Evolutionary conservation across 108 stramenopile species (phyloP), one percentile per base, ranked within the genome.

Genomic region (Nannochloropsis gaditana): DNA sequence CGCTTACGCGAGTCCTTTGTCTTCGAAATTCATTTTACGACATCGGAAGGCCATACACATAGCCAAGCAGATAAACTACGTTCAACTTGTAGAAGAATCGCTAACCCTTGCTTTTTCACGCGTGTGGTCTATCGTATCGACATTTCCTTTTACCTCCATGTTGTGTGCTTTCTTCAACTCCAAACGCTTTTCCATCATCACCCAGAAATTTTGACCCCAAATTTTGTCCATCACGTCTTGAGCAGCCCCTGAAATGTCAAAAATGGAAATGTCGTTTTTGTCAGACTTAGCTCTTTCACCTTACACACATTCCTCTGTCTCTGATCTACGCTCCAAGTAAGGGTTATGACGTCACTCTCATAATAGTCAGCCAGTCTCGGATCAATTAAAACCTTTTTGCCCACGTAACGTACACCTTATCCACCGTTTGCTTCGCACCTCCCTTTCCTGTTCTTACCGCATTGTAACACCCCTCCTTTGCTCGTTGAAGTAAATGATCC

Each of bases 401-500:
- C 19, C 8, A 8, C 4, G 4, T 0, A 6, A 4, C 8, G 19
- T 8, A 73, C 6, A 5, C 59, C n/a, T 6, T 73, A 15, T n/a
- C 59, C 59, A n/a, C 59, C 59, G 19, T 73, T 50, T n/a, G 19
- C 59, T 73, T n/a, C 59, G 19, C 3, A 15, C 59, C 59, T 73
- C 59, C 59, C 6, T 8, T n/a, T 2, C 59, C 59, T n/a, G 19
- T 73, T 73, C n/a, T 73, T 73, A 73, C 59, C 59, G 8, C 59
- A n/a, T n/a, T 73, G 15, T n/a, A 3, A n/a, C 59, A 73, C 59
- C n/a, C 59, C 59, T 1, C 2, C 8, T n/a, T 73, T 73, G 59
- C 59, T 73, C 59, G 59, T n/a, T n/a, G 15, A 4, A n/a, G n/a
- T 73, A 84, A 89, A 89, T 41, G 43, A 44, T 1, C 89, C 89